Evolutionary conservation across 2,329 filamentous ascomycete species (phyloP).

Genomic region (Aspergillus ibericus): DNA sequence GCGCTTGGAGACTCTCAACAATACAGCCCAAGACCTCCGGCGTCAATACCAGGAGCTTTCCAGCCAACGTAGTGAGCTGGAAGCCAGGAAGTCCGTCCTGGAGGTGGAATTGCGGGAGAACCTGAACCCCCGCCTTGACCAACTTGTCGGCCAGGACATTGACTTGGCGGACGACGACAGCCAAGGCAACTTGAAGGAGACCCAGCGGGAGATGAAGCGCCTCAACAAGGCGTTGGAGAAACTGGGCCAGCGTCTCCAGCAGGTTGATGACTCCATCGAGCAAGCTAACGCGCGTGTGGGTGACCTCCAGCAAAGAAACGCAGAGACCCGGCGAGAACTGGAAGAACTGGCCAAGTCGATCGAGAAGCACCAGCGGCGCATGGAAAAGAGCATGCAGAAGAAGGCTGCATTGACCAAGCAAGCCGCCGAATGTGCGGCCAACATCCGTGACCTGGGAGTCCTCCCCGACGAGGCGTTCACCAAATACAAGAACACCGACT

Average conservation of each 20-base stretch:
- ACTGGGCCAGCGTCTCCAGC: conserved; percentile 67
- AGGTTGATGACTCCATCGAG: conserved; percentile 74
- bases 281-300: conserved; percentile 55
- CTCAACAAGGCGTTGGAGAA: conserved; percentile 66
- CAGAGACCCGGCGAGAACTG: conserved; percentile 68
- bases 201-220: conserved; percentile 77
- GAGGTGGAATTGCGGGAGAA: conserved; percentile 90
- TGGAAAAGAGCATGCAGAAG: conserved; percentile 90
- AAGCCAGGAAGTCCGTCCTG: conserved; percentile 76
- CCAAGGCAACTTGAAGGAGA: conserved; percentile 70
- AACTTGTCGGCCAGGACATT: conserved; percentile 74
- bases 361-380: conserved; percentile 79
- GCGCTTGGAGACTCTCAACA: conserved; percentile 70
- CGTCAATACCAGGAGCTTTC: conserved; percentile 75
- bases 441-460: conserved; percentile 89
- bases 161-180: conserved; percentile 62
- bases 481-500: conserved; percentile 81
- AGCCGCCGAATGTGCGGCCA: conserved; percentile 77
- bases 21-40: conserved; percentile 70
- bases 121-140: conserved; percentile 80
- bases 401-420: conserved; percentile 77
- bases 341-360: conserved; percentile 76
- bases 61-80: conserved; percentile 70
- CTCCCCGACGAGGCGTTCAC: conserved; percentile 91
- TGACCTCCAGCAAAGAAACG: conserved; percentile 59